Base-by-base conservation (phyloP, 139 green algal genomes). In the Gonium pectorale region DNA sequence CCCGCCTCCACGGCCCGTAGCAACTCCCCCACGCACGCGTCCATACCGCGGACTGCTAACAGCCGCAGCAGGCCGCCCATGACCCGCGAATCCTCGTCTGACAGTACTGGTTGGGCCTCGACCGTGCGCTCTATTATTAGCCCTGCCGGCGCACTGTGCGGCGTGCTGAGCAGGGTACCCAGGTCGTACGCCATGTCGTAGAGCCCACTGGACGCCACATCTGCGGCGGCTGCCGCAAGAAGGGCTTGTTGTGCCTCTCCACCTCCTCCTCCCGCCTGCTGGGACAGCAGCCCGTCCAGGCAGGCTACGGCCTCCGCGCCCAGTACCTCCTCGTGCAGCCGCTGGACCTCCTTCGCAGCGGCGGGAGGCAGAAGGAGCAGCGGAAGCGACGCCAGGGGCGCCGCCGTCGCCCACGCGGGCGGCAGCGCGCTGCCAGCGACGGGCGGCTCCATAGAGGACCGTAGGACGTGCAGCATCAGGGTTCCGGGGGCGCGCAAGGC, bases 361-460 rank as follows among this genome's bases (percentile, higher is more conserved):
- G 26, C 68, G 43, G 27, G 43, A 9, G 68, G 68, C 68, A 77
- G 68, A 21, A 77, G 43, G 43, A 77, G 68, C 68, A 77, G 68
- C 27, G 68, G 43, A 43, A 62, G 15, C 27, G 43, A 44, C 27
- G 43, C 43, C 2, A 77, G 44, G 7, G 40, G 43, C 33, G 21
- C 21, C 6, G 43, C 29, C 43, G 68, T 17, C 8, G 68, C 29
- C 6, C 7, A 27, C 9, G 43, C 43, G 24, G 68, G 1, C 8
- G 33, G 22, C 8, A 35, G n/a, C 13, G 13, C 46, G 46, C 13
- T 24, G 15, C 29, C n/a, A 21, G 29, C n/a, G 8, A n/a, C 5
- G n/a, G 17, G 29, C 4, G n/a, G n/a, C n/a, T 41, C 5, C 29
- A 6, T 26, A 3, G 35, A 15, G 9, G 64, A 37, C 35, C 35